phyloP scores from a whole-genome alignment of 2,329 filamentous ascomycete genomes.

The Tolypocladium ovalisporum region DNA sequence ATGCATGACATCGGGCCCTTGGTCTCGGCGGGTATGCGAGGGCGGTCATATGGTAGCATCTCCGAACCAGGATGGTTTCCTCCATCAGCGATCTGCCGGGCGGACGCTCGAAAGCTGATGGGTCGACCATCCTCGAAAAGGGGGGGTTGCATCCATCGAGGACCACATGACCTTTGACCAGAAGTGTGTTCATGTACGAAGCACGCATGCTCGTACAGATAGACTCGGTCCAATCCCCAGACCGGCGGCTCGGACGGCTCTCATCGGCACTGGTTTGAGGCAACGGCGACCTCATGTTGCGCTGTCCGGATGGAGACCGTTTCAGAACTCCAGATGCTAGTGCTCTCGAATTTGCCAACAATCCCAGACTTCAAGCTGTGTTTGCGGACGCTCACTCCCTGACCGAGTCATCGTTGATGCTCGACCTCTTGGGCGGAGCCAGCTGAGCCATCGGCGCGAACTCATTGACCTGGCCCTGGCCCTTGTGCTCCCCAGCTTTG shows the following conservation, averaged over 20 bases:
- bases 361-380: neutral
- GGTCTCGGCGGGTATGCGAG: constrained; percentile 7
- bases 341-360: neutral
- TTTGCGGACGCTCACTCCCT: neutral
- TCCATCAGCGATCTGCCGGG: neutral
- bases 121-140: neutral
- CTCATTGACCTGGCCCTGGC: neutral
- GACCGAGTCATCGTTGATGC: neutral
- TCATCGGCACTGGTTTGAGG: neutral
- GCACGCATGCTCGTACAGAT: neutral
- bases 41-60: constrained; percentile 1
- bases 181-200: neutral
- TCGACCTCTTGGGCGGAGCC: neutral
- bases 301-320: neutral
- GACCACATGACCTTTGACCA: neutral
- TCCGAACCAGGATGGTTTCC: neutral
- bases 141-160: neutral
- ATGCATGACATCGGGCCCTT: neutral
- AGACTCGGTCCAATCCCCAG: neutral
- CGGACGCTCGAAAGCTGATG: neutral
- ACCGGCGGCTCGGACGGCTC: neutral
- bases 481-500: neutral
- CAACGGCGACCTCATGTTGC: neutral
- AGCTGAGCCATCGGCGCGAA: neutral
- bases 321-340: neutral